Percentiles rank a stretch among this genome's conserved stretches.
phyloP scores from a whole-genome alignment of 345 rosid species.

The Linum lewisii region DNA sequence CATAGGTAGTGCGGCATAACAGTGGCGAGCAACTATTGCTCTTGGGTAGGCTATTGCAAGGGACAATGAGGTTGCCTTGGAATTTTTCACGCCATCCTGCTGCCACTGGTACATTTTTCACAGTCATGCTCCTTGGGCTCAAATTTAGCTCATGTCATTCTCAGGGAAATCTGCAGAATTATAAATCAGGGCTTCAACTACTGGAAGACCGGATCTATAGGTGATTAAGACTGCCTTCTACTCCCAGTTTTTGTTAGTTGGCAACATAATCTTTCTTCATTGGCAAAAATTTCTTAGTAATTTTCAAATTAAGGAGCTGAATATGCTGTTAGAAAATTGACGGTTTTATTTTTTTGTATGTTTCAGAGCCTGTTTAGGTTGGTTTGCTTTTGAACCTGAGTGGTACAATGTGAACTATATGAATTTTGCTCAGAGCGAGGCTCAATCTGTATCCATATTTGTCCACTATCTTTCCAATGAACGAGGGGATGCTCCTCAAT shows the following conservation, averaged over 20 bases:
- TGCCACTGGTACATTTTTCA: slow-evolving; percentile 92
- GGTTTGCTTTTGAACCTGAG: slow-evolving; percentile 97
- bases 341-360: slow-evolving; percentile 20
- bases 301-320: not conserved
- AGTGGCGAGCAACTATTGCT: slow-evolving; percentile 94
- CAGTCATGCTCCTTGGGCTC: slow-evolving; percentile 93
- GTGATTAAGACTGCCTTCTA: slow-evolving; percentile 23
- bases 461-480: slow-evolving; percentile 72
- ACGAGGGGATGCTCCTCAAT: slow-evolving; percentile 45
- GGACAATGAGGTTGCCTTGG: slow-evolving; percentile 78
- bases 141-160: slow-evolving; percentile 86
- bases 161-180: slow-evolving; percentile 79
- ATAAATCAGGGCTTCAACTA: slow-evolving; percentile 79
- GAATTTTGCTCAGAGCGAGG: slow-evolving; percentile 75
- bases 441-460: slow-evolving; percentile 72
- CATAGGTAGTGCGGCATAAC: slow-evolving; percentile 80
- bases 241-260: not conserved
- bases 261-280: not conserved
- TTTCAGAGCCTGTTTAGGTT: slow-evolving; percentile 83
- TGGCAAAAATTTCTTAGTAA: not conserved
- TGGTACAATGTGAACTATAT: slow-evolving; percentile 62
- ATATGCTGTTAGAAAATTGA: slow-evolving; percentile 11
- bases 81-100: slow-evolving; percentile 95
- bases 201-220: slow-evolving; percentile 90
- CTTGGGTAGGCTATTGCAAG: slow-evolving; percentile 83